Evolutionary conservation across 1,139 yeast species (phyloP).

Genomic region (Chernovozyma aurita): DNA sequence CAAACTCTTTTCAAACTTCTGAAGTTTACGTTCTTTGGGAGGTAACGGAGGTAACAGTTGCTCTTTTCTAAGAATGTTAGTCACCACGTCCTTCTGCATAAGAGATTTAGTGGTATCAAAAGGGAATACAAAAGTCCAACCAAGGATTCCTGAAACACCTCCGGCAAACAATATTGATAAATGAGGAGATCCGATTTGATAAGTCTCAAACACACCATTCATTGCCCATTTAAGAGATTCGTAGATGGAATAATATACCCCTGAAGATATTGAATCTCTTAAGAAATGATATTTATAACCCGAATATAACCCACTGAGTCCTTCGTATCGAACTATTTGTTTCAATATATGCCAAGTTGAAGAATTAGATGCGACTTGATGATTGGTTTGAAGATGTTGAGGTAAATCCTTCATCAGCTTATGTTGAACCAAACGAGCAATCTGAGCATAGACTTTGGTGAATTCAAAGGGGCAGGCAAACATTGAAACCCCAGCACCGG

Average conservation of each 20-base stretch:
- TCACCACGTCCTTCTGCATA: conserved; percentile 68
- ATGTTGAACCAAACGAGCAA: conserved; percentile 45
- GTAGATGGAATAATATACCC: conserved; percentile 68
- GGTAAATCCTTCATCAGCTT: conserved; percentile 15
- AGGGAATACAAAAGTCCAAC: conserved; percentile 76
- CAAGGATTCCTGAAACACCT: conserved; percentile 70
- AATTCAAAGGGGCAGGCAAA: conserved; percentile 86
- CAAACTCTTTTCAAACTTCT: conserved; percentile 42
- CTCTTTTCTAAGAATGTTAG: conserved; percentile 52
- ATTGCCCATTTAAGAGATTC: conserved; percentile 60
- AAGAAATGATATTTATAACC: conserved; percentile 65
- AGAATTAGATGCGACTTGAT: conserved; percentile 10
- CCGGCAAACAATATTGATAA: conserved; percentile 55
- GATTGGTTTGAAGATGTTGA: conserved; percentile 11
- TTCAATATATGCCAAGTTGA: conserved; percentile 38
- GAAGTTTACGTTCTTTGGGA: conserved; percentile 24
- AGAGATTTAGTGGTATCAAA: conserved; percentile 75
- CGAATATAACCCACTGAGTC: conserved; percentile 61
- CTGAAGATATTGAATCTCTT: conserved; percentile 70
- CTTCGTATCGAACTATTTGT: conserved; percentile 54
- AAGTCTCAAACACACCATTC: conserved; percentile 16
- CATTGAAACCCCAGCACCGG: conserved; percentile 62
- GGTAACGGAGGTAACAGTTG: conserved; percentile 40
- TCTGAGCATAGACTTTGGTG: conserved; percentile 77
- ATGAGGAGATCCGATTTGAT: conserved; percentile 26